Conservation (phyloP, 306 rosid species). For the Trifolium repens region DNA sequence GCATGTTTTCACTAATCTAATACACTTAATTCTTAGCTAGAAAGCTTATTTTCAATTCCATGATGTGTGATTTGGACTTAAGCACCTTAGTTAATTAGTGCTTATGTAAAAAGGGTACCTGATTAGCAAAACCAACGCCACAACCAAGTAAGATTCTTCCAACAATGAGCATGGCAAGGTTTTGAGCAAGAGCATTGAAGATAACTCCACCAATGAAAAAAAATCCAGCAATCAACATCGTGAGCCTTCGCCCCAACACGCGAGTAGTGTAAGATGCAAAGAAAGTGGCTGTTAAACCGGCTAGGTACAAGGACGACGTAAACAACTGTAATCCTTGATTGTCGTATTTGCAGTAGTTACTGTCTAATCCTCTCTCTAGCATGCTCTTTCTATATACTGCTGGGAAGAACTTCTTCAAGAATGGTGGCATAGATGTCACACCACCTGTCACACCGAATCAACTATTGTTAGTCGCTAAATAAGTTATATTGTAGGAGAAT, state of each 20-base stretch:
- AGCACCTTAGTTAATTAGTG: no score
- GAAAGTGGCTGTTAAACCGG: constrained; percentile 66
- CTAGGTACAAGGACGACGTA: constrained; percentile 76
- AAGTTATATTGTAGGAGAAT: no score
- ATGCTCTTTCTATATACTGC: constrained; percentile 52
- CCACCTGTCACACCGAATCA: constrained; percentile 63
- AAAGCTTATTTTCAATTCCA: no score
- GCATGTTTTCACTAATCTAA: no score
- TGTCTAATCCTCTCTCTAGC: constrained; percentile 21
- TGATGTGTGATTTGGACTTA: no score
- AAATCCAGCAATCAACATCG: constrained; percentile 73
- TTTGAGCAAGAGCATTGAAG: constrained; percentile 60
- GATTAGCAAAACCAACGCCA: no score
- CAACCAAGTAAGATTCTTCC: constrained; percentile 71
- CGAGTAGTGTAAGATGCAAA: constrained; percentile 73
- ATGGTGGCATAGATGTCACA: constrained; percentile 65
- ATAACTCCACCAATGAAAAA: not conserved
- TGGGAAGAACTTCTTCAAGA: constrained; percentile 70
- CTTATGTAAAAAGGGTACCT: no score
- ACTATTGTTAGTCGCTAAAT: no score
- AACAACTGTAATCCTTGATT: constrained; percentile 67
- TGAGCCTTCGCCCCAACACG: constrained; percentile 59
- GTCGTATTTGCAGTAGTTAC: constrained; percentile 76
- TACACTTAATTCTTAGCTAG: no score
- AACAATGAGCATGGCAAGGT: constrained; percentile 61